Conservation (phyloP, 1,284 basidiomycete species). For the Trichosporon ovoides region DNA sequence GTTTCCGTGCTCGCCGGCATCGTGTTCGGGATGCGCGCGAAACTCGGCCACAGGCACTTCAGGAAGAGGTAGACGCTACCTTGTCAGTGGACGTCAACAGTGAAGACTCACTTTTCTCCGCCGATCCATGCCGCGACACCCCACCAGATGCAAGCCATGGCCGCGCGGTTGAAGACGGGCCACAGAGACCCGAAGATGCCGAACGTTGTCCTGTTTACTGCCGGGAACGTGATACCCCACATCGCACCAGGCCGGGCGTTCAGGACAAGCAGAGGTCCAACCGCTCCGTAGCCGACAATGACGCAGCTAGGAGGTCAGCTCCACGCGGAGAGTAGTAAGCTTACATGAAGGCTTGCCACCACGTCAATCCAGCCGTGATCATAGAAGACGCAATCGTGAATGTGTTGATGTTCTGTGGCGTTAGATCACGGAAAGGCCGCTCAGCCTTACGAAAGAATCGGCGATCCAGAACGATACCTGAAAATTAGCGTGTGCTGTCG, state of each 20-base stretch:
- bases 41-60: conserved; percentile 65
- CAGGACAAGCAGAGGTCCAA: conserved; percentile 67
- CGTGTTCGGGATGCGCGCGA: conserved; percentile 63
- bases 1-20: conserved; percentile 59
- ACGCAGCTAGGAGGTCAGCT: conserved; percentile 55
- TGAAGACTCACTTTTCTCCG: conserved; percentile 47
- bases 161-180: conserved; percentile 19
- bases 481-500: background rate
- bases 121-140: conserved; percentile 77
- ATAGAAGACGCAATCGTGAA: conserved; percentile 58
- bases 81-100: background rate
- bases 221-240: conserved; percentile 69
- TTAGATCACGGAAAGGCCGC: conserved; percentile 59
- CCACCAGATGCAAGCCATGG: conserved; percentile 61
- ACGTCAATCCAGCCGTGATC: conserved; percentile 66
- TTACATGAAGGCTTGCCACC: conserved; percentile 60
- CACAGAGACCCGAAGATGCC: conserved; percentile 62
- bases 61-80: conserved; percentile 62
- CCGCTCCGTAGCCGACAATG: conserved; percentile 67
- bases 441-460: conserved; percentile 55
- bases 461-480: conserved; percentile 13
- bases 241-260: conserved; percentile 67
- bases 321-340: conserved; percentile 55
- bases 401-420: conserved; percentile 73
- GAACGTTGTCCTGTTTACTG: conserved; percentile 69